phyloP scores from a whole-genome alignment of 345 rosid species.

The Lumnitzera racemosa region DNA sequence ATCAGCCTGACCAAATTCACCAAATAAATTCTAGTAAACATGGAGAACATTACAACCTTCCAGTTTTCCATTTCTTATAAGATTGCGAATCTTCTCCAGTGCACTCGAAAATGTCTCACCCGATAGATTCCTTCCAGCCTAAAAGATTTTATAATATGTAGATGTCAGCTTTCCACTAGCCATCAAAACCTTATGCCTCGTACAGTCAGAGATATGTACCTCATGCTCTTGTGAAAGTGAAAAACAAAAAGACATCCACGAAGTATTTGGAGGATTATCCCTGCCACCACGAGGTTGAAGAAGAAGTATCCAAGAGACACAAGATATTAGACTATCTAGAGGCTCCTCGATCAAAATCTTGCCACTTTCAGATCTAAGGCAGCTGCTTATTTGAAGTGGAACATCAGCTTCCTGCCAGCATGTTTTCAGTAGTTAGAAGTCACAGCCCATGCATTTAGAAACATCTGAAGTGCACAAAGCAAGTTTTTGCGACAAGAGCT shows the following conservation, averaged over 20 bases:
- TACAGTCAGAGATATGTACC: constrained; percentile 28
- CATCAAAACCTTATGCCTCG: constrained; percentile 3
- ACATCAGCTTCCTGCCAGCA: constrained; percentile 43
- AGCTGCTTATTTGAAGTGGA: constrained; percentile 42
- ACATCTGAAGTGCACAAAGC: no score
- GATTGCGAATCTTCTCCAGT: constrained; percentile 45
- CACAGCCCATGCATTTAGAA: neutral
- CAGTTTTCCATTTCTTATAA: constrained; percentile 35
- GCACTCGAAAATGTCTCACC: constrained; percentile 47
- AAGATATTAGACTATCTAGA: constrained; percentile 63
- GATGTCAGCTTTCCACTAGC: neutral
- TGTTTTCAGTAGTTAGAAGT: constrained; percentile 3
- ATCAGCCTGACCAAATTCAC: constrained; percentile 5
- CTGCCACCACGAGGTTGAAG: constrained; percentile 48
- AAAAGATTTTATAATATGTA: constrained; percentile 18
- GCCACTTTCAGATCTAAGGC: constrained; percentile 45
- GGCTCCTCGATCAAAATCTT: constrained; percentile 59
- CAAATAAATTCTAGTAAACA: neutral
- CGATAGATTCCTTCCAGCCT: constrained; percentile 45
- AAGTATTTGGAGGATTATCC: constrained; percentile 27
- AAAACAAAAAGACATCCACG: constrained; percentile 67
- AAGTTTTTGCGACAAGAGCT: no score
- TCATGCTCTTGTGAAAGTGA: constrained; percentile 83
- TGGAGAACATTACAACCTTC: constrained; percentile 38
- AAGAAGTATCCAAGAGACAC: constrained; percentile 65